These are phyloP conservation scores for Fusarium ramigenum DNA, from an alignment of 2,329 filamentous ascomycete species.

Conservation along the genomic window DNA sequence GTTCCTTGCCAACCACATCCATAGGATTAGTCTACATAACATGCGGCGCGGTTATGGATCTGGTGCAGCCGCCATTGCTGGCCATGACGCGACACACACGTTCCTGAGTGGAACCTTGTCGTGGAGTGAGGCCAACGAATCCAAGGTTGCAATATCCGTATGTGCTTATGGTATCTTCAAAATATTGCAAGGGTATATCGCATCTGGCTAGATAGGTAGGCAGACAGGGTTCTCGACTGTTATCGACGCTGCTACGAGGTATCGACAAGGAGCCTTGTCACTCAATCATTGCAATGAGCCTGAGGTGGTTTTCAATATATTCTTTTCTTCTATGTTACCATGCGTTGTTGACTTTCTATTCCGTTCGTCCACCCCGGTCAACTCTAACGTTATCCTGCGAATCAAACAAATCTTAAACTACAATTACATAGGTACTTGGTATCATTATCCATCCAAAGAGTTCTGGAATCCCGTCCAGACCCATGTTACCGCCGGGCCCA, in stretches of 20 bases:
- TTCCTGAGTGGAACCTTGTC: conserved; percentile 5
- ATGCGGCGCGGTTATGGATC: conserved; percentile 21
- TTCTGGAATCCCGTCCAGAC: conserved; percentile 10
- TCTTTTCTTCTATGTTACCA: conserved; percentile 17
- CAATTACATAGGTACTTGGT: conserved; percentile 26
- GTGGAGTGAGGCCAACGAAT: background rate
- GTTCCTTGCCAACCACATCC: conserved; percentile 11
- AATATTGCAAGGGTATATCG: background rate
- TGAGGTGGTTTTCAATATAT: background rate
- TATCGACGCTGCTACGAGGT: background rate
- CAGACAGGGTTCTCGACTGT: background rate
- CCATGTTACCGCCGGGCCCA: conserved; percentile 20
- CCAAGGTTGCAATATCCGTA: background rate
- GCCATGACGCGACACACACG: conserved; percentile 4
- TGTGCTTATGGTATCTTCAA: background rate
- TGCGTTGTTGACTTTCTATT: background rate
- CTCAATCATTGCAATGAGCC: background rate
- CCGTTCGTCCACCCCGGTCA: background rate
- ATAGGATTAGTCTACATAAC: background rate
- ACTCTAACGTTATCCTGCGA: background rate
- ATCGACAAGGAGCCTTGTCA: background rate
- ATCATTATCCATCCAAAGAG: conserved; percentile 25
- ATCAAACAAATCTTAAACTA: conserved; percentile 7
- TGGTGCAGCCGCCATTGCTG: conserved; percentile 21
- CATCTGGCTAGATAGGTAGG: background rate